Conservation (phyloP, 208 protist species). For the Crithidia brevicula region DNA sequence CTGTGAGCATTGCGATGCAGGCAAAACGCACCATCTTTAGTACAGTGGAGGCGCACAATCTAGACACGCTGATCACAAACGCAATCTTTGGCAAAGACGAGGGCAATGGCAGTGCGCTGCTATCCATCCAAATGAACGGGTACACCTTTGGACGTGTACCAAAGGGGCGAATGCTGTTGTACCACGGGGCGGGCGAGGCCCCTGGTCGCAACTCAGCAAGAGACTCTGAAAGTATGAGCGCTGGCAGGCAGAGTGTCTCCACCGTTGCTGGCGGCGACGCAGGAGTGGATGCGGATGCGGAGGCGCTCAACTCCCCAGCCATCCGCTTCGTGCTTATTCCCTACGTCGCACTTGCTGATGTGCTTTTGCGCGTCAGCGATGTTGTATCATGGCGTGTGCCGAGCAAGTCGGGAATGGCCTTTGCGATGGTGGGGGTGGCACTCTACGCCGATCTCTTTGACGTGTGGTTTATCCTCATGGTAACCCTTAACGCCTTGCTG, state of each 20-base stretch:
- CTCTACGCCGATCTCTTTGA: slow-evolving; percentile 59
- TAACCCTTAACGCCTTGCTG: slow-evolving; percentile 40
- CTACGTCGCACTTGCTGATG: slow-evolving; percentile 73
- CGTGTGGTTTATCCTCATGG: slow-evolving; percentile 46
- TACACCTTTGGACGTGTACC: slow-evolving; percentile 68
- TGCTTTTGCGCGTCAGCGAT: slow-evolving; percentile 55
- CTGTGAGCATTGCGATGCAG: slow-evolving; percentile 77
- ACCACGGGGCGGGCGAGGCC: not conserved
- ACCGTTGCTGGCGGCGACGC: not conserved
- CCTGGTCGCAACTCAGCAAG: not conserved
- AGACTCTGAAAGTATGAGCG: slow-evolving; percentile 16
- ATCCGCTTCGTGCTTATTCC: slow-evolving; percentile 80
- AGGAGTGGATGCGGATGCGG: slow-evolving; percentile 2
- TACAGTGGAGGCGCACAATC: slow-evolving; percentile 67
- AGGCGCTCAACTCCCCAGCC: slow-evolving; percentile 44
- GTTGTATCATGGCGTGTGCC: slow-evolving; percentile 68
- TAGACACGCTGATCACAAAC: slow-evolving; percentile 71
- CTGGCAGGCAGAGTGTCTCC: not conserved
- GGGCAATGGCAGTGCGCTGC: slow-evolving; percentile 64
- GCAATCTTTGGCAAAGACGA: slow-evolving; percentile 76
- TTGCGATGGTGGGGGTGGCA: slow-evolving; percentile 50
- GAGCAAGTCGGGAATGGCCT: slow-evolving; percentile 59
- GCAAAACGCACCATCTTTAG: slow-evolving; percentile 58
- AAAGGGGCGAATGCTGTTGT: slow-evolving; percentile 41
- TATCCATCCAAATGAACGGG: slow-evolving; percentile 72